A percentile compares a stretch with the other conserved stretches of the same genome.
These are phyloP conservation scores for Yamadazyma membranifaciens DNA, from an alignment of 1,139 yeast species.

Conservation along the genomic window DNA sequence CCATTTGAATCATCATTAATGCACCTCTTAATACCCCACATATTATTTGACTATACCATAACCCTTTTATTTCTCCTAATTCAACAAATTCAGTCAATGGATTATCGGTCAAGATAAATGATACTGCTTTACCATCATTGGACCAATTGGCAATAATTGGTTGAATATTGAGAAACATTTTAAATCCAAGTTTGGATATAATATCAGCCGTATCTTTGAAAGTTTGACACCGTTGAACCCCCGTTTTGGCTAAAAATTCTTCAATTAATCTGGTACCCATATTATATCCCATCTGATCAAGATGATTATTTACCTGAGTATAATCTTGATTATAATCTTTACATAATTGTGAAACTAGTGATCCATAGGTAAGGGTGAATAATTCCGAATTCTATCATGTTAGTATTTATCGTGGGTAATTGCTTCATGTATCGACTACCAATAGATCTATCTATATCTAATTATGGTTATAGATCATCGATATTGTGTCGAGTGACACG, in stretches of 20 bases:
- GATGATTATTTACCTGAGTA: constrained; percentile 72
- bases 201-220: constrained; percentile 89
- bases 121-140: constrained; percentile 69
- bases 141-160: constrained; percentile 82
- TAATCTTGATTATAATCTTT: constrained; percentile 79
- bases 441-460: too few species aligned
- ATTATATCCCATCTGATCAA: constrained; percentile 92
- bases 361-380: constrained; percentile 90
- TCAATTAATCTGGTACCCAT: constrained; percentile 91
- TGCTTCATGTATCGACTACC: too few species aligned
- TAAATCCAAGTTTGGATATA: constrained; percentile 83
- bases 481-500: too few species aligned
- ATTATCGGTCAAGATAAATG: constrained; percentile 74
- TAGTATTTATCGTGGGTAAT: constrained; percentile 14
- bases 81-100: constrained; percentile 96
- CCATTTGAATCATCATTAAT: constrained; percentile 92
- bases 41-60: constrained; percentile 90
- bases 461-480: too few species aligned
- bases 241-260: constrained; percentile 87
- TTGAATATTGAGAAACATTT: constrained; percentile 77
- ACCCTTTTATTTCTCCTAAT: constrained; percentile 70
- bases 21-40: constrained; percentile 93
- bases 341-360: constrained; percentile 90
- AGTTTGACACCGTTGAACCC: constrained; percentile 74
- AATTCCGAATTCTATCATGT: constrained; percentile 72